These are phyloP conservation scores for Priceomyces melissophilus DNA, from an alignment of 805 yeast species.

Conservation along the genomic window DNA sequence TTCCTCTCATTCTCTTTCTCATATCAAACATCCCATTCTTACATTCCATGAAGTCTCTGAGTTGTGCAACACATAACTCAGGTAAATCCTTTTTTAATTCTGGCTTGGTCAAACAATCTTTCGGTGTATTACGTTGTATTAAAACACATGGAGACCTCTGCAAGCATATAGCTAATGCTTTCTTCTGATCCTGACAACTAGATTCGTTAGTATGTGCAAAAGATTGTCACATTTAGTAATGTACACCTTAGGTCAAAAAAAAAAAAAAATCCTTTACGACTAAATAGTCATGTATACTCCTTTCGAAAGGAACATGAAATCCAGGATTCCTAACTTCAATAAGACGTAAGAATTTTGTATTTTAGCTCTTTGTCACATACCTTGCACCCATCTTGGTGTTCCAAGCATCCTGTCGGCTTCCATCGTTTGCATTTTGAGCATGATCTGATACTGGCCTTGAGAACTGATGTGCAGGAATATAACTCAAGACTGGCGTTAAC, in stretches of 20 bases:
- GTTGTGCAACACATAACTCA: constrained; percentile 79
- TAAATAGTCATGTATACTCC: too few relatives aligned
- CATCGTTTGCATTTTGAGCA: neutral
- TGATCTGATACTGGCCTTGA: neutral
- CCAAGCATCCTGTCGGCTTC: too few relatives aligned
- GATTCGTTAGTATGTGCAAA: neutral
- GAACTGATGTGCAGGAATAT: neutral
- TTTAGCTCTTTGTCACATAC: neutral
- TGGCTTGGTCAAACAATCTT: constrained; percentile 80
- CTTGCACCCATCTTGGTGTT: constrained; percentile 2
- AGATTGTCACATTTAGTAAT: neutral
- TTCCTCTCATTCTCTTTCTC: constrained; percentile 88
- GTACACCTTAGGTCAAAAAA: neutral
- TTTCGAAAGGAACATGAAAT: too few relatives aligned
- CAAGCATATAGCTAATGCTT: constrained; percentile 91
- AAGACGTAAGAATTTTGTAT: too few relatives aligned
- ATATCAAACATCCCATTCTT: constrained; percentile 87
- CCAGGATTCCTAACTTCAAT: too few relatives aligned
- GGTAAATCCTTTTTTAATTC: constrained; percentile 75
- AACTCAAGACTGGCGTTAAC: too few relatives aligned
- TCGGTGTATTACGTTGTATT: constrained; percentile 84
- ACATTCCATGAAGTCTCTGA: constrained; percentile 85
- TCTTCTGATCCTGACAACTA: constrained; percentile 91
- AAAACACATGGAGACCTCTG: constrained; percentile 97
- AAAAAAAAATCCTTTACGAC: too few relatives aligned